phyloP scores from a whole-genome alignment of 331 rosid genomes.

The Malus hybrid region DNA sequence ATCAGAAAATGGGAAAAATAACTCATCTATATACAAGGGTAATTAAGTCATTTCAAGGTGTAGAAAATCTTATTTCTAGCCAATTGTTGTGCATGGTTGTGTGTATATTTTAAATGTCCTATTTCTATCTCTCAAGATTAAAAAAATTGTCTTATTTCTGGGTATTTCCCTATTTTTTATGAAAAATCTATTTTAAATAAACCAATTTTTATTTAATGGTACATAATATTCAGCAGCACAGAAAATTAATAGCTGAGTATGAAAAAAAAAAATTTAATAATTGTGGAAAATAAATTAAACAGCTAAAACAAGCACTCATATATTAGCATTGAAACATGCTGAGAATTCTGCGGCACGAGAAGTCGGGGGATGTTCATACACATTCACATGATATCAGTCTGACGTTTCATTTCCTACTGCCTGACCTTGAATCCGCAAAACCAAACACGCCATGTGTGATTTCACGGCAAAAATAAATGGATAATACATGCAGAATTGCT shows the following conservation, averaged over 20 bases:
- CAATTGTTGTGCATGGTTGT: no score
- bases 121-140: no score
- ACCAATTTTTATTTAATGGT: neutral
- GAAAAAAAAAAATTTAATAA: no score
- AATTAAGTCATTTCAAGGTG: no score
- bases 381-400: neutral
- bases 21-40: no score
- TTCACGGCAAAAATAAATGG: neutral
- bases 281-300: neutral
- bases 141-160: no score
- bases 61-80: no score
- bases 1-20: no score
- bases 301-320: no score
- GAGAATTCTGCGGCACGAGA: neutral
- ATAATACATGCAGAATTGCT: neutral
- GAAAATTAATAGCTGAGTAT: neutral
- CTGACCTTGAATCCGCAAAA: neutral
- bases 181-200: no score
- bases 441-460: neutral
- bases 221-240: neutral
- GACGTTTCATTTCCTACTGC: neutral
- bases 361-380: neutral
- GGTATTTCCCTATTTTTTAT: no score
- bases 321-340: neutral
- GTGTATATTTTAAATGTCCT: no score